Conservation (phyloP, 2,329 filamentous ascomycete genomes). For the Ophiostoma sp. region DNA sequence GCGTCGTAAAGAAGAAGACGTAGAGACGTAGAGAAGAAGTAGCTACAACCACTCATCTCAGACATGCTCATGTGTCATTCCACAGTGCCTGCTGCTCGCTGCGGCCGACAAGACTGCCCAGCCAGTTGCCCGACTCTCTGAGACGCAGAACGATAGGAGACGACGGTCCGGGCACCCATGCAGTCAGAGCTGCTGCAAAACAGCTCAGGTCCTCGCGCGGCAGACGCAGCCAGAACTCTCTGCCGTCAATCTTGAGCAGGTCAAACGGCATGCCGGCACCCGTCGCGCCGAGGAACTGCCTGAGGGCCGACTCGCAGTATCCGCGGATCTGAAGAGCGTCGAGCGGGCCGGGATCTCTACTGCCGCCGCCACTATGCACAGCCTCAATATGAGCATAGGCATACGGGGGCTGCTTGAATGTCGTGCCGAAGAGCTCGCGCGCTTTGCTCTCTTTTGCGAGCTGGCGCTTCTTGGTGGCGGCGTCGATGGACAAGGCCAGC, state of each 20-base stretch:
- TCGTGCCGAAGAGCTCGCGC: slow-evolving; percentile 46
- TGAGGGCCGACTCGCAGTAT: slow-evolving; percentile 59
- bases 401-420: slow-evolving; percentile 48
- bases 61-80: slow-evolving; percentile 26
- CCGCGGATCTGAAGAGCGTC: slow-evolving; percentile 59
- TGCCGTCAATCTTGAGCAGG: slow-evolving; percentile 56
- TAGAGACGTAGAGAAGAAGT: no score
- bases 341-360: slow-evolving; percentile 33
- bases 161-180: slow-evolving; percentile 53
- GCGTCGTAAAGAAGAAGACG: not conserved
- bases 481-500: slow-evolving; percentile 21
- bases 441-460: slow-evolving; percentile 23
- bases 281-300: slow-evolving; percentile 63
- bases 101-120: slow-evolving; percentile 54
- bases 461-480: slow-evolving; percentile 15
- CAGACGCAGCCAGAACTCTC: slow-evolving; percentile 59
- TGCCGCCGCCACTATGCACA: slow-evolving; percentile 29
- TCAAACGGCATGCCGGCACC: slow-evolving; percentile 65
- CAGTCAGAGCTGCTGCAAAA: slow-evolving; percentile 60
- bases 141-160: slow-evolving; percentile 47
- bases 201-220: slow-evolving; percentile 55
- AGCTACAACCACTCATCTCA: not conserved
- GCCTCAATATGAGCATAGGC: slow-evolving; percentile 55
- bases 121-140: slow-evolving; percentile 57
- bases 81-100: slow-evolving; percentile 47